Evolutionary conservation across 192 early-diverging fungal genomes (phyloP).

Genomic region (Podila epigama): DNA sequence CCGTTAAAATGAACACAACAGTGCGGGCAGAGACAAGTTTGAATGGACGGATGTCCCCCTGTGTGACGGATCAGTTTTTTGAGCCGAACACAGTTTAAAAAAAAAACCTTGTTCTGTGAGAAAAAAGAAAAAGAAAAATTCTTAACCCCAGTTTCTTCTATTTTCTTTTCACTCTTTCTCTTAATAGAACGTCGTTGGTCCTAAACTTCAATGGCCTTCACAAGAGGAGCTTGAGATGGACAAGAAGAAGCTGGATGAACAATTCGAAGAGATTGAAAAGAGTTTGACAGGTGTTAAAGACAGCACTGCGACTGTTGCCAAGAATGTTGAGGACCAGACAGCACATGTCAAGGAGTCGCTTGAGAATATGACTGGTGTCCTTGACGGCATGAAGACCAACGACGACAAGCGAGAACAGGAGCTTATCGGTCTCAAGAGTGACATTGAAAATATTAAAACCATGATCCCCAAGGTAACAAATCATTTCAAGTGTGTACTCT

Average conservation of each 20-base stretch:
- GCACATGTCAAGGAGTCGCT: constrained; percentile 77
- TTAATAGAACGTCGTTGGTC: constrained; percentile 63
- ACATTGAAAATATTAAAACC: constrained; percentile 74
- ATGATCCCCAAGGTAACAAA: constrained; percentile 76
- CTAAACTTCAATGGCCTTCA: constrained; percentile 66
- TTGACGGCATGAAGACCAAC: constrained; percentile 68
- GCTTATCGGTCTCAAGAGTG: constrained; percentile 74
- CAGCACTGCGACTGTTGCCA: constrained; percentile 44
- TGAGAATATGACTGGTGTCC: constrained; percentile 63
- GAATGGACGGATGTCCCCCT: background rate
- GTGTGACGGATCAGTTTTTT: constrained; percentile 4
- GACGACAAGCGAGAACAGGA: constrained; percentile 74
- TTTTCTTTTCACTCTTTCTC: constrained; percentile 22
- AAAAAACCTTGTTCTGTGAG: constrained; percentile 1
- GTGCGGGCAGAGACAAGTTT: background rate
- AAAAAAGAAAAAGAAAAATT: background rate
- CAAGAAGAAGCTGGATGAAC: constrained; percentile 71
- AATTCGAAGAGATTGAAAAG: constrained; percentile 62
- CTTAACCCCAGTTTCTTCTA: background rate
- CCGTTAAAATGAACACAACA: constrained; percentile 1
- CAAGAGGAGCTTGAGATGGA: constrained; percentile 76
- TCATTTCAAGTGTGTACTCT: too few relatives aligned
- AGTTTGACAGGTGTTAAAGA: constrained; percentile 46
- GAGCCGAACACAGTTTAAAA: background rate
- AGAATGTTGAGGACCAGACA: constrained; percentile 73